Conservation (phyloP, 2,329 filamentous ascomycete genomes). For the Graphiopsis chlorocephala region DNA sequence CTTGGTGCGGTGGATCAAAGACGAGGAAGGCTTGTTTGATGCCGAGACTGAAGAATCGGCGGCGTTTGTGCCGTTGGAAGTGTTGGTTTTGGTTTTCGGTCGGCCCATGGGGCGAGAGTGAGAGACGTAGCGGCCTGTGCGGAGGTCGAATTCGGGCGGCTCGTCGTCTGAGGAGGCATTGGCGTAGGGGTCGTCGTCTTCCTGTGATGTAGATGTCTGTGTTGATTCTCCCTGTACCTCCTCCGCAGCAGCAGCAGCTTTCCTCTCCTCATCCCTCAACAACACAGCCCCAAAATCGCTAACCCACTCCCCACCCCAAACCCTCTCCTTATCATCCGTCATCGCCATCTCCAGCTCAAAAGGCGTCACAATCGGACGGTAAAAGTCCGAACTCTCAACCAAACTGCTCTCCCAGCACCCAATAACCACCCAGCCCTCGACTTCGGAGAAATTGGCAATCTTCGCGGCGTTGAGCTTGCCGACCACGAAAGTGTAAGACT, state of each 20-base stretch:
- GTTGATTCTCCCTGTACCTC: constrained; percentile 32
- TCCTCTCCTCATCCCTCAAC: constrained; percentile 30
- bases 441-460: constrained; percentile 91
- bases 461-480: constrained; percentile 96
- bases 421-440: constrained; percentile 95
- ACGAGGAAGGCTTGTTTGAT: constrained; percentile 33
- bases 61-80: constrained; percentile 25
- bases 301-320: constrained; percentile 88
- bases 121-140: constrained; percentile 79
- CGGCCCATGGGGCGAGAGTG: constrained; percentile 69
- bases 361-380: constrained; percentile 86
- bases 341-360: constrained; percentile 84
- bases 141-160: constrained; percentile 85
- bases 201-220: constrained; percentile 38
- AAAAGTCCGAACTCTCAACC: constrained; percentile 86
- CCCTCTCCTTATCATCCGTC: constrained; percentile 67
- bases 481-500: constrained; percentile 93
- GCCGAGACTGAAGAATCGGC: neutral
- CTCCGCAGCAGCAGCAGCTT: constrained; percentile 31
- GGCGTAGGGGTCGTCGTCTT: constrained; percentile 63
- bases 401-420: constrained; percentile 97
- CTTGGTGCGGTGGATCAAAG: constrained; percentile 62
- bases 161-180: constrained; percentile 45
- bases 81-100: neutral
- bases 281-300: constrained; percentile 75